These are phyloP conservation scores for Allium sativum DNA, from an alignment of 106 monocot species.

Conservation along the genomic window DNA sequence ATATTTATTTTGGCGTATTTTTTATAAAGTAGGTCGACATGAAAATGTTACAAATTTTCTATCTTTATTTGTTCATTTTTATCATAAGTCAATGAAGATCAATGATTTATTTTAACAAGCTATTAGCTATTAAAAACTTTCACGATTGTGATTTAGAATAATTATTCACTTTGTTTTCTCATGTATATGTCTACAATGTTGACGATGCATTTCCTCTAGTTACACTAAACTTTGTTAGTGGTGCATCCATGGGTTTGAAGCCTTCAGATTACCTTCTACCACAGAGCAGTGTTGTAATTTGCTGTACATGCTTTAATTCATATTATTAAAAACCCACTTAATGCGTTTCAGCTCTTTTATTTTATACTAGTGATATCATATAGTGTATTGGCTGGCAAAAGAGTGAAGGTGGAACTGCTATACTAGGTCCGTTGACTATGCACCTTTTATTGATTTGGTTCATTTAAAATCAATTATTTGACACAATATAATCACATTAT, in stretches of 20 bases:
- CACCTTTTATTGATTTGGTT: neutral
- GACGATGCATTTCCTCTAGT: constrained; percentile 63
- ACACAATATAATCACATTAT: no score
- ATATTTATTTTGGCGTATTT: no score
- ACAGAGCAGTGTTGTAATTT: constrained; percentile 64
- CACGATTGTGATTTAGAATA: no score
- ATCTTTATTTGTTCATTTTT: no score
- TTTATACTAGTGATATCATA: constrained; percentile 49
- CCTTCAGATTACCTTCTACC: constrained; percentile 88
- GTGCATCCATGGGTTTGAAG: constrained; percentile 53
- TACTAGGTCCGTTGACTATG: constrained; percentile 52
- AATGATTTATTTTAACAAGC: no score
- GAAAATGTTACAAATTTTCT: no score
- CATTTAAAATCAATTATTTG: no score
- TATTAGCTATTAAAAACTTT: no score
- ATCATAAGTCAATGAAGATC: no score
- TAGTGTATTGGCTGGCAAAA: constrained; percentile 99
- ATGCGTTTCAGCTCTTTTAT: constrained; percentile 3
- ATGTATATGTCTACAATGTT: constrained; percentile 25
- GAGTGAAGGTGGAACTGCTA: constrained; percentile 44
- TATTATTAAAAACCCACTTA: neutral
- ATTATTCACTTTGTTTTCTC: no score
- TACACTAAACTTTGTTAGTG: constrained; percentile 56
- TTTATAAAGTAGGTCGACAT: no score
- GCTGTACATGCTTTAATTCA: constrained; percentile 4